Percentiles rank a stretch among this genome's conserved stretches.
Conservation (phyloP, 352 stramenopile species). For the Phytophthora europaea region DNA sequence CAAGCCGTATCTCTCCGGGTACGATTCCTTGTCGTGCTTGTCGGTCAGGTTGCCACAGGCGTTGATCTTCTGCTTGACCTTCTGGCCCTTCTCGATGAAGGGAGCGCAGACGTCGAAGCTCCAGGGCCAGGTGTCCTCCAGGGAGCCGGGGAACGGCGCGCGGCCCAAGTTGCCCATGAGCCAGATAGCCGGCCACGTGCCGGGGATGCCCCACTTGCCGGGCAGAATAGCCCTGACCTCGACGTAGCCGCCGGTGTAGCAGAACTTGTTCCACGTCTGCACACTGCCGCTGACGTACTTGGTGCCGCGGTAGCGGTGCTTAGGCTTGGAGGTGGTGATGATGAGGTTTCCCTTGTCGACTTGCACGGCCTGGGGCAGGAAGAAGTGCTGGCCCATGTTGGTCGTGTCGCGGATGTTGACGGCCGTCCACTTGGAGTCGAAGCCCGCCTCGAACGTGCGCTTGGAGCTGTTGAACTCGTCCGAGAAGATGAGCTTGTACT, state of each 20-base stretch:
- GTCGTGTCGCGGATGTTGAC: conserved; percentile 96
- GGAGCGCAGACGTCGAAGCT: conserved; percentile 94
- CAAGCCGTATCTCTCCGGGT: conserved; percentile 92
- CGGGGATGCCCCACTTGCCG: conserved; percentile 94
- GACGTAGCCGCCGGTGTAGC: conserved; percentile 97
- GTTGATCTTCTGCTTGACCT: conserved; percentile 95
- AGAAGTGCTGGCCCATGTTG: conserved; percentile 97
- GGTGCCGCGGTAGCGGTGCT: conserved; percentile 76
- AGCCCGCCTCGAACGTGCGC: conserved; percentile 94
- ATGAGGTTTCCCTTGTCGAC: conserved; percentile 95
- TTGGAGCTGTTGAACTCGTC: conserved; percentile 97
- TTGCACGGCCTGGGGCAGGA: conserved; percentile 93
- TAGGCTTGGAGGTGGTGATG: conserved; percentile 91
- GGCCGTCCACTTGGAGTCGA: conserved; percentile 97
- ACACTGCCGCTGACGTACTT: conserved; percentile 94
- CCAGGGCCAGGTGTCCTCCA: conserved; percentile 98
- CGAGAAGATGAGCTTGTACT: conserved; percentile 94
- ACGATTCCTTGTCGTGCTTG: conserved; percentile 89
- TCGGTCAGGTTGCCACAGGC: conserved; percentile 95
- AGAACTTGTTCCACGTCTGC: conserved; percentile 99
- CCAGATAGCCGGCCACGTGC: conserved; percentile 98
- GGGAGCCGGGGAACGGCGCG: conserved; percentile 94
- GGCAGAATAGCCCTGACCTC: conserved; percentile 96
- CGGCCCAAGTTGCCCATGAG: conserved; percentile 98
- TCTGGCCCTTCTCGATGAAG: conserved; percentile 88